These are phyloP conservation scores for Cucumis cinereus DNA, from an alignment of 306 rosid species.

Conservation along the genomic window DNA sequence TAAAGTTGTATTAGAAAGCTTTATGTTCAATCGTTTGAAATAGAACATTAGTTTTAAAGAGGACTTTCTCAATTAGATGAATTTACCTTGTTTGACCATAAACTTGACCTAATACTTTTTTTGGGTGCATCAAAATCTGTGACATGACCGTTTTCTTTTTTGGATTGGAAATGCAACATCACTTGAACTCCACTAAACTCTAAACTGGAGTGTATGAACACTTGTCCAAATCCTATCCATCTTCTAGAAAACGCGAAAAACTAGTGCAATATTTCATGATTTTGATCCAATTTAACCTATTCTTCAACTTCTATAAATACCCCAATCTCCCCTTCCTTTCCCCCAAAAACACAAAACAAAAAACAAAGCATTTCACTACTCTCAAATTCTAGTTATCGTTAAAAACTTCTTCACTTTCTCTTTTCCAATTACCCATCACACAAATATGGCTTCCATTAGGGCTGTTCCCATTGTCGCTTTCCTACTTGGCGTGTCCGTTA, in stretches of 20 bases:
- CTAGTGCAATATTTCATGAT: neutral
- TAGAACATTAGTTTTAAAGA: too few species aligned
- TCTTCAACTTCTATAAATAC: neutral
- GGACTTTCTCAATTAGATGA: too few species aligned
- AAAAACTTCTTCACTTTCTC: too few species aligned
- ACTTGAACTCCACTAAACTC: neutral
- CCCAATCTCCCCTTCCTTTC: neutral
- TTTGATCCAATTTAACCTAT: too few species aligned
- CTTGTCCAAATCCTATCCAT: neutral
- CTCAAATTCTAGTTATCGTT: too few species aligned
- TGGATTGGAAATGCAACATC: neutral
- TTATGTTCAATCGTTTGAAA: too few species aligned
- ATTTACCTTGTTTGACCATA: too few species aligned
- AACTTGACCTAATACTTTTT: too few species aligned
- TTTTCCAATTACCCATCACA: too few species aligned
- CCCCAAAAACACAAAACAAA: neutral
- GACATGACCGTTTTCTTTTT: too few species aligned
- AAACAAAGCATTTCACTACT: neutral
- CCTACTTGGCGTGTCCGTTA: neutral
- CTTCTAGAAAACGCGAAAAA: neutral
- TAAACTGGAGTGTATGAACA: neutral
- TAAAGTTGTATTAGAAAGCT: too few species aligned
- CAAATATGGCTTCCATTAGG: neutral
- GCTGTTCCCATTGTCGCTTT: neutral
- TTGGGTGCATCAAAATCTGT: too few species aligned